These are phyloP conservation scores for Acephala macrosclerotiorum DNA, from an alignment of 2,329 filamentous ascomycete species.

Conservation along the genomic window DNA sequence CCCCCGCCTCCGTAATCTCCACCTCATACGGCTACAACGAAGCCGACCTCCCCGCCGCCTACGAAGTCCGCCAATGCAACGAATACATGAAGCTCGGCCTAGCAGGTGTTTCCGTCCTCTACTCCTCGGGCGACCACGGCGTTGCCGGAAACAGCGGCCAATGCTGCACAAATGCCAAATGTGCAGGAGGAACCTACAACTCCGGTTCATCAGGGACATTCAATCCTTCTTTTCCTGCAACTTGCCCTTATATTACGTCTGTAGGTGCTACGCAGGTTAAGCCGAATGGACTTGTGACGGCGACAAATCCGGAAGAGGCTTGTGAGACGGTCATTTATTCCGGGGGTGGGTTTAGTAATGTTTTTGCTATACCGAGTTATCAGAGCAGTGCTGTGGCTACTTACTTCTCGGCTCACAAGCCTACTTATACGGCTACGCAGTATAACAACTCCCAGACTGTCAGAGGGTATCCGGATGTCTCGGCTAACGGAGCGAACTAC, in stretches of 20 bases:
- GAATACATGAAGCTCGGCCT: conserved; percentile 32
- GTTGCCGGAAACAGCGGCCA: conserved; percentile 45
- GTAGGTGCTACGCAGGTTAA: conserved; percentile 66
- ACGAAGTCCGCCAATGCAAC: conserved; percentile 27
- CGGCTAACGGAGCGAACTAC: conserved; percentile 51
- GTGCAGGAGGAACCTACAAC: conserved; percentile 29
- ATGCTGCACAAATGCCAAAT: conserved; percentile 33
- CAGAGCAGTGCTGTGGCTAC: conserved; percentile 4
- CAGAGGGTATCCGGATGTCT: conserved; percentile 38
- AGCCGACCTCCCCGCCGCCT: conserved; percentile 25
- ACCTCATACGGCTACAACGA: conserved; percentile 24
- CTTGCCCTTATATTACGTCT: conserved; percentile 71
- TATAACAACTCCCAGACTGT: conserved; percentile 14
- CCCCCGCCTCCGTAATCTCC: conserved; percentile 54
- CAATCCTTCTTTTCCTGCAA: conserved; percentile 65
- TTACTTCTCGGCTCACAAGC: conserved; percentile 7
- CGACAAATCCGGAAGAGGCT: conserved; percentile 49
- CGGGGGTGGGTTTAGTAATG: conserved; percentile 15
- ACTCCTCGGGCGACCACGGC: conserved; percentile 32
- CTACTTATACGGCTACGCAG: conserved; percentile 10
- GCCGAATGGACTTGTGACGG: conserved; percentile 38
- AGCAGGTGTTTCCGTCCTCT: conserved; percentile 26
- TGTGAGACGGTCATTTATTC: conserved; percentile 70
- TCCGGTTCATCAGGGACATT: conserved; percentile 33
- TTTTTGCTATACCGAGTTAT: conserved; percentile 7